Evolutionary conservation across 805 yeast genomes (phyloP).

Genomic region (Spathaspora hagerdaliae): DNA sequence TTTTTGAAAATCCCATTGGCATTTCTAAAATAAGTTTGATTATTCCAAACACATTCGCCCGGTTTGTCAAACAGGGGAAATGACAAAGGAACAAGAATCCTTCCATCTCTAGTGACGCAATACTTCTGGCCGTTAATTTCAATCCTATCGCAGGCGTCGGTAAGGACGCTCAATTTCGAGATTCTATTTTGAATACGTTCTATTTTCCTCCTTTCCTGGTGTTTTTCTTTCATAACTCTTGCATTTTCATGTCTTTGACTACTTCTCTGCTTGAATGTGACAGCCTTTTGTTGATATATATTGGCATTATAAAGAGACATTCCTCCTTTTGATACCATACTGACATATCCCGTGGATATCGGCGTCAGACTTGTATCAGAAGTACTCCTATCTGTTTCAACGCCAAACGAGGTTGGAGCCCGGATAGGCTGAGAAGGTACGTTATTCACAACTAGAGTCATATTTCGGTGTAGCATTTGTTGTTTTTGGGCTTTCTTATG

Average conservation of each 20-base stretch:
- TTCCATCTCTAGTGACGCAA: constrained; percentile 39
- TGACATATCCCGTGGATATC: constrained; percentile 12
- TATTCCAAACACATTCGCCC: constrained; percentile 27
- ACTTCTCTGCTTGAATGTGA: constrained; percentile 11
- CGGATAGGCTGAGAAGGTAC: not conserved
- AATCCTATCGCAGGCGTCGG: constrained; percentile 45
- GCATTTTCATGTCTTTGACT: constrained; percentile 6
- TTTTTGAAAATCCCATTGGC: constrained; percentile 23
- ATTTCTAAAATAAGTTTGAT: constrained; percentile 18
- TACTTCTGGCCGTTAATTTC: constrained; percentile 38
- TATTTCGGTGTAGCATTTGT: constrained; percentile 14
- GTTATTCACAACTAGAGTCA: constrained; percentile 26
- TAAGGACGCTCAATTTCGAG: constrained; percentile 26
- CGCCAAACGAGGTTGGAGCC: not conserved
- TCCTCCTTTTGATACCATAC: constrained; percentile 31
- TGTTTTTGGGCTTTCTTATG: not conserved
- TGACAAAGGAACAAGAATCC: constrained; percentile 36
- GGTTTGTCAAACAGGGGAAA: constrained; percentile 14
- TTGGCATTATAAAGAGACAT: constrained; percentile 35
- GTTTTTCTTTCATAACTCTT: not conserved
- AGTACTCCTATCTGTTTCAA: not conserved
- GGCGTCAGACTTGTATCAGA: not conserved
- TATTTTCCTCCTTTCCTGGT: constrained; percentile 15
- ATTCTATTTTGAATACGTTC: constrained; percentile 17
- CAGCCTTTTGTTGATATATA: constrained; percentile 18